Conservation (phyloP, 1,284 basidiomycete genomes). For the Austroboletus novae-zelandiae region DNA sequence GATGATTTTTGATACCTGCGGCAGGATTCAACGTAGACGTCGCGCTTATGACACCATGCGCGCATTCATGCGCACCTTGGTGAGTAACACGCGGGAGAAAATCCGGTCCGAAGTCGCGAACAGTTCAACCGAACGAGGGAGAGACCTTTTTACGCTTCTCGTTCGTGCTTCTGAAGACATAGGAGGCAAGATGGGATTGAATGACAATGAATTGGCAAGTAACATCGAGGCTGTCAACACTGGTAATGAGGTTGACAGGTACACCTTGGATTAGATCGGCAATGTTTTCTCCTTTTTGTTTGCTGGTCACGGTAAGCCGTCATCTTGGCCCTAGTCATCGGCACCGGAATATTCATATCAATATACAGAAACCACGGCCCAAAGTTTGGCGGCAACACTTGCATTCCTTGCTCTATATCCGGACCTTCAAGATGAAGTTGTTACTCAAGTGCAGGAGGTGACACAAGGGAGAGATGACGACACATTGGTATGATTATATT, state of each 20-base stretch:
- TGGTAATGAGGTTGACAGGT: neutral
- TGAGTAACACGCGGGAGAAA: slow-evolving; percentile 36
- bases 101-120: slow-evolving; percentile 25
- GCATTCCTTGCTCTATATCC: slow-evolving; percentile 44
- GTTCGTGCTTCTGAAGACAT: slow-evolving; percentile 50
- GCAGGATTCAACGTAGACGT: slow-evolving; percentile 25
- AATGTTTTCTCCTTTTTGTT: slow-evolving; percentile 54
- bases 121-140: slow-evolving; percentile 13
- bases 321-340: neutral
- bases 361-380: slow-evolving; percentile 48
- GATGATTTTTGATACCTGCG: neutral
- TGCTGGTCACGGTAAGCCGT: slow-evolving; percentile 50
- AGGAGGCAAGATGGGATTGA: slow-evolving; percentile 41
- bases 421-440: slow-evolving; percentile 47
- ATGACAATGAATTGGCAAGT: slow-evolving; percentile 48
- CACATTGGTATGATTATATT: slow-evolving; percentile 36
- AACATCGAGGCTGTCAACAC: neutral
- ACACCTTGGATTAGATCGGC: slow-evolving; percentile 40
- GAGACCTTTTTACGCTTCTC: slow-evolving; percentile 48
- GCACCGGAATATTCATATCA: neutral
- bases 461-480: slow-evolving; percentile 39
- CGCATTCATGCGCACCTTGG: slow-evolving; percentile 41
- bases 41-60: slow-evolving; percentile 31
- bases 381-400: slow-evolving; percentile 46
- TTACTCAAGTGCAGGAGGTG: slow-evolving; percentile 40